Conservation (phyloP, 2,329 filamentous ascomycete genomes). For the Aspergillus sclerotialis region DNA sequence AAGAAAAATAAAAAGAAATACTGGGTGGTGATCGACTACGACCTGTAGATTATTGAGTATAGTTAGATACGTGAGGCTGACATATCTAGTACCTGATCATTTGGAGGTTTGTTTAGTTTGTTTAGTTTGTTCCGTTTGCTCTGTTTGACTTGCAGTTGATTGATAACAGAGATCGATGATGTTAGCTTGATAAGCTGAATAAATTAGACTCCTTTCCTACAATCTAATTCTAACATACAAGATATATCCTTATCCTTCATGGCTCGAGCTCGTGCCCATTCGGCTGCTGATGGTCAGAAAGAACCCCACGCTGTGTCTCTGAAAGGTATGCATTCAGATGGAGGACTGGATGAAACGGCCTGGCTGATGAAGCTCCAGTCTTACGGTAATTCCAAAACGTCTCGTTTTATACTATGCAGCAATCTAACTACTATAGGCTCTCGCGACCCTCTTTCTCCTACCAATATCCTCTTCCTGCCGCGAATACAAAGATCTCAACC, state of each 20-base stretch:
- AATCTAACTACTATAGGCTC: conserved; percentile 49
- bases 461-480: conserved; percentile 38
- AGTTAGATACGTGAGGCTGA: too few species aligned
- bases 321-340: conserved; percentile 49
- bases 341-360: conserved; percentile 2
- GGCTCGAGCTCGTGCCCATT: conserved; percentile 37
- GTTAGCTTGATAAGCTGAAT: too few species aligned
- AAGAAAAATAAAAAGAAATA: too few species aligned
- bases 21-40: too few species aligned
- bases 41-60: too few species aligned
- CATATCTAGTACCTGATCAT: too few species aligned
- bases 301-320: conserved; percentile 73
- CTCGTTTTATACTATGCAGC: conserved; percentile 1
- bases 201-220: neutral
- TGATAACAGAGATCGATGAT: conserved; percentile 5
- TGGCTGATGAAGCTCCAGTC: conserved; percentile 21
- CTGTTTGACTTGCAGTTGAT: conserved; percentile 3
- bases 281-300: conserved; percentile 45
- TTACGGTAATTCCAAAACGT: conserved; percentile 28
- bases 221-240: too few species aligned
- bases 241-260: too few species aligned
- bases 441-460: conserved; percentile 57
- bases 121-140: conserved; percentile 17
- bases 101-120: conserved; percentile 22
- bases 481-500: conserved; percentile 45